phyloP scores from a whole-genome alignment of 768 basidiomycete species.

The Russula griseocarnosa region DNA sequence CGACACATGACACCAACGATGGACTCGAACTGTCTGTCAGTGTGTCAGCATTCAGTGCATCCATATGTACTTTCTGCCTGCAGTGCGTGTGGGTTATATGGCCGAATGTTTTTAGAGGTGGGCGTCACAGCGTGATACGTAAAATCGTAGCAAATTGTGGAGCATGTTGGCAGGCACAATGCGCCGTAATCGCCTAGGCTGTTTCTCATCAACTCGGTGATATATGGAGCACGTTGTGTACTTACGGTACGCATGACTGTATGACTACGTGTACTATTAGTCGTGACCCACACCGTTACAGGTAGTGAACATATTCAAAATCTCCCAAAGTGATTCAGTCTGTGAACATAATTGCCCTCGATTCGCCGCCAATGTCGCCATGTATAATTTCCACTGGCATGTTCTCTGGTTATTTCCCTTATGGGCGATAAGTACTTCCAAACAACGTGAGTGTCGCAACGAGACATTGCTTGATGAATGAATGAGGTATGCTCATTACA shows the following conservation, averaged over 20 bases:
- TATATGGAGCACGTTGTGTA: neutral
- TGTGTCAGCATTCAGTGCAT: neutral
- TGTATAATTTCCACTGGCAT: too few species aligned
- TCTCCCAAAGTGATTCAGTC: too few species aligned
- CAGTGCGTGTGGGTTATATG: neutral
- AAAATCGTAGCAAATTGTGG: neutral
- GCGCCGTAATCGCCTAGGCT: neutral
- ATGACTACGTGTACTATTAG: neutral
- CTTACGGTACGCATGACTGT: neutral
- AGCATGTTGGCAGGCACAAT: neutral
- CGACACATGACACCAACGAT: neutral
- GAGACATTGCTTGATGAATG: neutral
- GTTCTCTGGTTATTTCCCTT: neutral
- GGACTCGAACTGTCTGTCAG: neutral
- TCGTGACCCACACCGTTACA: neutral
- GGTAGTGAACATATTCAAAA: neutral
- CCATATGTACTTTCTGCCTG: neutral
- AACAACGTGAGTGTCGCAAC: neutral
- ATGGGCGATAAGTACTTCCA: too few species aligned
- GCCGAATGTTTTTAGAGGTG: neutral
- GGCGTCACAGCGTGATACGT: neutral
- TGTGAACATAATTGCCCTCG: neutral
- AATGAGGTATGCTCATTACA: neutral
- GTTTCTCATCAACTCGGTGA: neutral
- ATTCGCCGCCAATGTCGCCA: neutral